phyloP scores from a whole-genome alignment of 805 yeast genomes.

The Saturnispora besseyi region DNA sequence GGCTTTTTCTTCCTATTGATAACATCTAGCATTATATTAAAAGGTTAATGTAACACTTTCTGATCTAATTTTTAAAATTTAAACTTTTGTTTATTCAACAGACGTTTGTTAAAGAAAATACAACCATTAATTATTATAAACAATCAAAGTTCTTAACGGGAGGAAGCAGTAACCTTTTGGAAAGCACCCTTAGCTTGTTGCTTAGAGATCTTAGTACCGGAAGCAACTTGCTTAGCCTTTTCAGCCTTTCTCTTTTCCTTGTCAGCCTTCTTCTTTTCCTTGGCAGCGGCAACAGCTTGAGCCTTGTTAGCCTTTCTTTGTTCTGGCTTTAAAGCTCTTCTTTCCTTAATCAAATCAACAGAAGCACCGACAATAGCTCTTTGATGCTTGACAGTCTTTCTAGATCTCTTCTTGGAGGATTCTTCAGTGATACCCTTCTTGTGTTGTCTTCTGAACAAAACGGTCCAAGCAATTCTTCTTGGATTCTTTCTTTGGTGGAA shows the following conservation, averaged over 20 bases:
- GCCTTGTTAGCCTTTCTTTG: conserved; percentile 97
- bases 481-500: conserved; percentile 99
- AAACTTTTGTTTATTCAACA: no score
- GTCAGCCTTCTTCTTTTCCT: conserved; percentile 83
- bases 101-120: conserved; percentile 2
- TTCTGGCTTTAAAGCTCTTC: conserved; percentile 93
- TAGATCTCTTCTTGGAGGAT: conserved; percentile 91
- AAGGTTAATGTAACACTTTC: no score
- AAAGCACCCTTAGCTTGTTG: conserved; percentile 97
- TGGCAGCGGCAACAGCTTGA: conserved; percentile 72
- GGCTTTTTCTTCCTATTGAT: no score
- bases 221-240: conserved; percentile 73
- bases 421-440: conserved; percentile 99
- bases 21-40: no score
- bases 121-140: conserved; percentile 5
- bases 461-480: conserved; percentile 99
- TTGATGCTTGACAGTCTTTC: conserved; percentile 97
- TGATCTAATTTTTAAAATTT: no score
- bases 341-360: conserved; percentile 94
- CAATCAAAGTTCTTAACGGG: conserved; percentile 59
- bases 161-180: conserved; percentile 93
- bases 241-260: conserved; percentile 95
- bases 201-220: conserved; percentile 79
- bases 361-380: conserved; percentile 99
- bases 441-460: conserved; percentile 99